Evolutionary conservation across 73 alveolate species (phyloP).

Genomic region (Symbiodinium natans): DNA sequence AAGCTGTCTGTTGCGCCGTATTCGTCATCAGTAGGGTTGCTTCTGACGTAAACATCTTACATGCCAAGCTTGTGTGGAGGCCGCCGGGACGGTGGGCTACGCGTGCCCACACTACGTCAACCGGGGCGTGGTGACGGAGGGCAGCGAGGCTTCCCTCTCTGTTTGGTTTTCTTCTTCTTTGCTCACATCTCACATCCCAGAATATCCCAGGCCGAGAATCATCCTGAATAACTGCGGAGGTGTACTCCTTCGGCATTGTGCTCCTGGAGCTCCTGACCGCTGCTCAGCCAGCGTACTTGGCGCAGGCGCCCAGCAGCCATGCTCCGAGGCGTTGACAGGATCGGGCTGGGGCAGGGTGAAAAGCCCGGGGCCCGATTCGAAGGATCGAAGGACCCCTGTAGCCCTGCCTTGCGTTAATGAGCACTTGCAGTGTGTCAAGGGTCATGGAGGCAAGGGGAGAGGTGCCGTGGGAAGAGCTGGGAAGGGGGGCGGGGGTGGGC

Average conservation of each 20-base stretch:
- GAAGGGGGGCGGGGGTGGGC: no score
- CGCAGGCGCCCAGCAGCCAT: not conserved
- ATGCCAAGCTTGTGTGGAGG: not conserved
- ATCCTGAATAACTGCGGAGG: not conserved
- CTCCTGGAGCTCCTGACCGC: slow-evolving; percentile 81
- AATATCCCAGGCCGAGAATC: no score
- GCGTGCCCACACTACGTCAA: slow-evolving; percentile 66
- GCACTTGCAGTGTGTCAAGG: no score
- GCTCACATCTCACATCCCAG: not conserved
- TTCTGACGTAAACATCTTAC: not conserved
- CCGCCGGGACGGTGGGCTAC: slow-evolving; percentile 90
- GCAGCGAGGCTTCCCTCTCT: slow-evolving; percentile 40
- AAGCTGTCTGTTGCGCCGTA: not conserved
- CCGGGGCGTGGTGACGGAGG: slow-evolving; percentile 35
- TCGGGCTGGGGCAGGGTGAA: no score
- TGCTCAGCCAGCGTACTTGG: slow-evolving; percentile 44
- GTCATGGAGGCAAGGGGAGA: no score
- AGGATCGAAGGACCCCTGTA: no score
- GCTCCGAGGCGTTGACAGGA: not conserved
- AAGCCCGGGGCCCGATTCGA: no score
- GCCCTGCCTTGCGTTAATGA: no score
- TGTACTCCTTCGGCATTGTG: slow-evolving; percentile 85
- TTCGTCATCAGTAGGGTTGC: not conserved
- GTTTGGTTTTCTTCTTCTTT: no score
- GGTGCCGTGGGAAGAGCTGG: no score